Base-by-base conservation (phyloP, 768 basidiomycete genomes). In the Russula sp. region DNA sequence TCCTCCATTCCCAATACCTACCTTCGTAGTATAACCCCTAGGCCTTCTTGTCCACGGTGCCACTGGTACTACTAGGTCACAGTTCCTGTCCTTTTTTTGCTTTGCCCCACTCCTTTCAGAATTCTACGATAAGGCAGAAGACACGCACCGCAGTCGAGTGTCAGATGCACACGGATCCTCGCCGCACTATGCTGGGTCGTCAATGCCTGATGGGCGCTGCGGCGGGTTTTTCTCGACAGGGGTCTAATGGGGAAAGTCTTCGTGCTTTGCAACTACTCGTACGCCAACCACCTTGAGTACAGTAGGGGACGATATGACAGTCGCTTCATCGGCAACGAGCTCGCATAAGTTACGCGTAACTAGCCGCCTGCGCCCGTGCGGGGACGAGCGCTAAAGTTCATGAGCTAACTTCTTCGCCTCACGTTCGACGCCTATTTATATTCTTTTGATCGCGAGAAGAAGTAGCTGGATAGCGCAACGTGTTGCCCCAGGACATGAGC, bases 181-280 rank as follows among this genome's bases (percentile, higher is more conserved):
- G 5, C 48, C 45, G 50, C 47, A 9, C 45, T 51, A n/a, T 52
- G 49, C 9, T 39, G 35, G 35, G 35, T 47, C 45, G 42, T 20
- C 50, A 63, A 58, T 22, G 51, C 45, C 47, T 22, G n/a, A 44
- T 62, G 35, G 61, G 61, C 61, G 34, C 57, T 57, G 20, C 47
- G n/a, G 35, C 11, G 7, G 14, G 39, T 44, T 16, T 40, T 31
- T 13, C 6, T 37, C 18, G 16, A 57, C 42, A 37, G 55, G 56
- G 52, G 44, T 27, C 40, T 32, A 22, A 47, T 53, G 62, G 34
- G 35, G 20, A 32, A 45, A 16, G 5, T 34, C 22, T 51, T 51
- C 27, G 32, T 39, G 34, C 11, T 13, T 52, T n/a, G 31, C 9
- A 35, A 3, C 31, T 47, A 22, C 11, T 34, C 44, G 34, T 34